Base-by-base conservation (phyloP, 768 basidiomycete genomes). In the Amanita muscaria region DNA sequence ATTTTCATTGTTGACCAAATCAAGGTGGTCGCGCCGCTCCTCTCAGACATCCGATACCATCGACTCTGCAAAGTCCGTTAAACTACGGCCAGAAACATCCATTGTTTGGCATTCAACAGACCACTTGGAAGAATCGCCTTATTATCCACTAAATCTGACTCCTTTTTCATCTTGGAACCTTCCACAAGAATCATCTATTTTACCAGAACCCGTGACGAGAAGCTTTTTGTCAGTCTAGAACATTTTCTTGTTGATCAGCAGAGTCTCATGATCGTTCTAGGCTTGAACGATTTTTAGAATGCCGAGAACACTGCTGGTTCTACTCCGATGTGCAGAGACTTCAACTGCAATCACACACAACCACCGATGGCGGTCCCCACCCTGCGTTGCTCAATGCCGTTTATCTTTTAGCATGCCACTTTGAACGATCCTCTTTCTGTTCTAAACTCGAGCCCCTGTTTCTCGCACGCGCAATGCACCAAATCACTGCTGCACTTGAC, bases 381-480 rank as follows among this genome's bases (percentile, higher is more conserved):
- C 73, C 79, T 1, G 74, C 79, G 2, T 69, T 83, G 25, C 63
- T 74, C 52, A 76, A 76, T 53, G 73, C 78, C n/a, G 72, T 80
- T 23, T 79, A 72, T 55, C 72, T 81, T 41, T 62, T 80, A 40
- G 77, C 70, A 3, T 76, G 74, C 52, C 70, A 77, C 51, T 79
- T 78, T 53, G 63, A 74, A 29, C 65, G 64, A 14, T 65, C 62
- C 4, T 63, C 69, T 23, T 50, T 56, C 24, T 64, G 66, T 51
- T 56, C 64, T 27, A 65, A 63, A 9, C 58, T 77, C 29, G 73
- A 79, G 52, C 56, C 65, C 7, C 60, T 64, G 27, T 73, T 80
- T 50, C 67, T 77, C 48, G 62, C 67, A 24, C 66, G 71, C 43
- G 65, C 75, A 1, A 64, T 74, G 14, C 63, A 68, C 25, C 74